Evolutionary conservation across 768 basidiomycete species (phyloP), one percentile per base, ranked within the genome.

Genomic region (Tricholomella constricta): DNA sequence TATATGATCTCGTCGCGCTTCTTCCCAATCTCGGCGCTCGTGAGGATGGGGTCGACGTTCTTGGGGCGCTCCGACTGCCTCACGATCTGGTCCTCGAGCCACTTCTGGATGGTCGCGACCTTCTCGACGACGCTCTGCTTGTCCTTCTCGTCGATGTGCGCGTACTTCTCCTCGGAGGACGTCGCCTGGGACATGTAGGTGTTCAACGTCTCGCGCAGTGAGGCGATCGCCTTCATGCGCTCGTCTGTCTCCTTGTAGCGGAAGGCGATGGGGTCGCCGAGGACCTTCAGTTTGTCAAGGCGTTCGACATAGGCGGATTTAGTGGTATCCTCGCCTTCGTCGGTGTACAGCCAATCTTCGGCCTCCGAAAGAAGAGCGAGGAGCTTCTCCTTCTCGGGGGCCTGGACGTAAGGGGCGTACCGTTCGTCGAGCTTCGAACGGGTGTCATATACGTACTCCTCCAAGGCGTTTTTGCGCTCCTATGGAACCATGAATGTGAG

Each of bases 391-490:
- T 94, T 95, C 74, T 98, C 96, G 11, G 75, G 69, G 0, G 84
- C 44, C 64, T 88, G 80, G 47, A 89, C 89, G 71, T 78, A 98
- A 11, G 82, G 43, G 15, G 86, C 85, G 65, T 91, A 97, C 45
- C 89, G 84, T 42, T 88, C 91, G 32, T 98, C 95, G 55, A 99
- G 82, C 76, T 97, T 96, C 71, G 83, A 77, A 34, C 94, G 90
- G 65, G 81, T 94, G 70, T 98, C 96, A 74, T 98, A 98, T 52
- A 98, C 89, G 76, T 96, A 98, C 74, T 98, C 97, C 75, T 99
- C 96, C 12, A 99, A 85, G 4, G 95, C 94, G 68, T 99, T 99
- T 78, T 98, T 99, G 71, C 91, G 86, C 72, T 98, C 91, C 93
- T 96, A 48, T 23, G 32, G 6, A 0, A 17, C n/a, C 34, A 38